A percentile compares a stretch with the other conserved stretches of the same genome.
Conservation (phyloP, 257 asterid genomes). For the Solanum etuberosum region DNA sequence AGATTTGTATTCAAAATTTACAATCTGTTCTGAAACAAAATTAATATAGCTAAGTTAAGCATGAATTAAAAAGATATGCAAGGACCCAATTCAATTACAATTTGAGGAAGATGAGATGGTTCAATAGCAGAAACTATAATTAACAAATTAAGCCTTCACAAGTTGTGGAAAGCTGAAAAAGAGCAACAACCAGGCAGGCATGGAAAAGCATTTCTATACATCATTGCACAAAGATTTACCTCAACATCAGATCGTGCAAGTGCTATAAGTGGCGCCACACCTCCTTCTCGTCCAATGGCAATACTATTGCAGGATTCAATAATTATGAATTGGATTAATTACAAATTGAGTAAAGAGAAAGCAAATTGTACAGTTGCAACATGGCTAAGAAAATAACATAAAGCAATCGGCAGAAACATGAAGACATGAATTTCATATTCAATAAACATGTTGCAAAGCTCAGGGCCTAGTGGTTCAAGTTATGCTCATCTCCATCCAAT, state of each 20-base stretch:
- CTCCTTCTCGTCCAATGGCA: conserved; percentile 90
- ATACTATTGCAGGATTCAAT: conserved; percentile 33
- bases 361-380: neutral
- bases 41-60: neutral
- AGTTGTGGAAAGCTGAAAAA: neutral
- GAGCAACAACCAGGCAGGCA: neutral
- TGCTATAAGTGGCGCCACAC: conserved; percentile 71
- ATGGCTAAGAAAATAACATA: neutral
- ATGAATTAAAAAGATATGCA: neutral
- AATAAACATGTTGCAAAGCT: neutral
- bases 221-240: conserved; percentile 23
- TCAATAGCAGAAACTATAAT: neutral
- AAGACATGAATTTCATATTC: neutral
- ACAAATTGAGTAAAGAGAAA: neutral
- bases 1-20: neutral
- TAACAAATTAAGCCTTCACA: neutral
- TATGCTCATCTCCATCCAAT: neutral
- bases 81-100: neutral
- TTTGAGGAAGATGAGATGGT: neutral
- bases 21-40: neutral
- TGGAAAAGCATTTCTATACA: neutral
- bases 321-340: neutral
- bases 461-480: neutral
- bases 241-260: conserved; percentile 62
- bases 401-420: neutral